A percentile compares a stretch with the other conserved stretches of the same genome.
phyloP scores from a whole-genome alignment of 2,329 filamentous ascomycete species.

The Macroventuria anomochaeta region DNA sequence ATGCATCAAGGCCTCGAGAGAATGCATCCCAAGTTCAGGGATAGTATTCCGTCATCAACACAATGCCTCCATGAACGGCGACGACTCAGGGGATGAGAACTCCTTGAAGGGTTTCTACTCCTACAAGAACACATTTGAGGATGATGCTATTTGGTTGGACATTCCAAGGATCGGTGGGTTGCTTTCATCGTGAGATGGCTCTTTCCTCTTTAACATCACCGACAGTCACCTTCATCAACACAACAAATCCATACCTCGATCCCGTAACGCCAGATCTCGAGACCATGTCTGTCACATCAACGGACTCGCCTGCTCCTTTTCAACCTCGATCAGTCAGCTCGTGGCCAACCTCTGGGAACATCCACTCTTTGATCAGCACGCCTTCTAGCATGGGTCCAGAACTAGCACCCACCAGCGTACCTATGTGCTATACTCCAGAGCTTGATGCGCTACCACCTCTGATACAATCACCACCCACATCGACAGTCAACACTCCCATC shows the following conservation, averaged over 20 bases:
- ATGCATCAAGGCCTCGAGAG: conserved; percentile 65
- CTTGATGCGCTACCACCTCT: conserved; percentile 37
- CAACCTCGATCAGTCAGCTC: conserved; percentile 34
- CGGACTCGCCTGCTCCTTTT: conserved; percentile 42
- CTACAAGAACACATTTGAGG: conserved; percentile 69
- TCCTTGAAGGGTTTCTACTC: conserved; percentile 67
- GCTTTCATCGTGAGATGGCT: background rate
- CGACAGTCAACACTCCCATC: conserved; percentile 39
- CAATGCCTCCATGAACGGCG: conserved; percentile 71
- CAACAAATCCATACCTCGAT: conserved; percentile 67
- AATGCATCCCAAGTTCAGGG: conserved; percentile 67
- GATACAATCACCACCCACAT: conserved; percentile 42
- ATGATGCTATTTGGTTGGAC: conserved; percentile 67
- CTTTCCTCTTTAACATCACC: conserved; percentile 15
- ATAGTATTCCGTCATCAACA: conserved; percentile 73
- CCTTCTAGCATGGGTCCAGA: conserved; percentile 59
- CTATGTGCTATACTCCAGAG: conserved; percentile 39
- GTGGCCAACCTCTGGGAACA: conserved; percentile 38
- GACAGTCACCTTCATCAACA: conserved; percentile 66
- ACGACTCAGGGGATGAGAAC: conserved; percentile 52
- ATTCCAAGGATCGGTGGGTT: conserved; percentile 63
- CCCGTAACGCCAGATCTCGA: conserved; percentile 46
- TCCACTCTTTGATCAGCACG: conserved; percentile 39
- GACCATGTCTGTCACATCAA: conserved; percentile 39
- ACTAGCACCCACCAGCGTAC: conserved; percentile 55